Evolutionary conservation across 1,284 basidiomycete genomes (phyloP).

Genomic region (Cutaneotrichosporon sp.): DNA sequence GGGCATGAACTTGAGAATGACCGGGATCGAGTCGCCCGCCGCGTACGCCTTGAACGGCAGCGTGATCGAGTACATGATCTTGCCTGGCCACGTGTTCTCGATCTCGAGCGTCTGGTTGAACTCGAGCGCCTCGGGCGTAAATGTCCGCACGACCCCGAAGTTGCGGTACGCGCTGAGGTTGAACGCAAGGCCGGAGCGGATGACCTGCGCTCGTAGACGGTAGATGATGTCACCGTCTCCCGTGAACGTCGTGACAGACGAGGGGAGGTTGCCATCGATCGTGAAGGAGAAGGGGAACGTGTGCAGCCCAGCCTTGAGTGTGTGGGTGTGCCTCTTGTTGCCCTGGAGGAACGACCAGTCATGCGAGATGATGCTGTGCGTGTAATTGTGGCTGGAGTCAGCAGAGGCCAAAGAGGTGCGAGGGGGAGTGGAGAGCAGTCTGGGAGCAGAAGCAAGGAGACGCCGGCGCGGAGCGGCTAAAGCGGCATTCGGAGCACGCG

Average conservation of each 20-base stretch:
- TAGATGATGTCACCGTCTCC: constrained; percentile 70
- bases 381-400: constrained; percentile 55
- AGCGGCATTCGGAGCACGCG: neutral
- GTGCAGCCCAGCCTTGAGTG: constrained; percentile 66
- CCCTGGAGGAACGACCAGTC: constrained; percentile 70
- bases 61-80: constrained; percentile 82
- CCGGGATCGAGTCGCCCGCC: constrained; percentile 77
- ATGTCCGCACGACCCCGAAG: constrained; percentile 71
- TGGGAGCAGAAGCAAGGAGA: too few relatives aligned
- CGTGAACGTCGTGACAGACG: constrained; percentile 64
- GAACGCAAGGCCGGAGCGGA: constrained; percentile 65
- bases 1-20: constrained; percentile 82
- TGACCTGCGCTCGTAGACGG: constrained; percentile 79
- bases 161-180: constrained; percentile 68
- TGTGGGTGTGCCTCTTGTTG: constrained; percentile 73
- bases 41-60: constrained; percentile 70
- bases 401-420: neutral
- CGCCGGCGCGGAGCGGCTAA: too few relatives aligned
- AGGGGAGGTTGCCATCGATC: constrained; percentile 79
- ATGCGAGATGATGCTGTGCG: constrained; percentile 71
- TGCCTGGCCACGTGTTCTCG: constrained; percentile 94
- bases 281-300: constrained; percentile 78
- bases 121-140: constrained; percentile 79
- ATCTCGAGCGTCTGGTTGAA: constrained; percentile 90
- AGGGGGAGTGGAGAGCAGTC: too few relatives aligned